Evolutionary conservation across 140 eudicot species (phyloP), one percentile per base, ranked within the genome.

Genomic region (Cichorium intybus): DNA sequence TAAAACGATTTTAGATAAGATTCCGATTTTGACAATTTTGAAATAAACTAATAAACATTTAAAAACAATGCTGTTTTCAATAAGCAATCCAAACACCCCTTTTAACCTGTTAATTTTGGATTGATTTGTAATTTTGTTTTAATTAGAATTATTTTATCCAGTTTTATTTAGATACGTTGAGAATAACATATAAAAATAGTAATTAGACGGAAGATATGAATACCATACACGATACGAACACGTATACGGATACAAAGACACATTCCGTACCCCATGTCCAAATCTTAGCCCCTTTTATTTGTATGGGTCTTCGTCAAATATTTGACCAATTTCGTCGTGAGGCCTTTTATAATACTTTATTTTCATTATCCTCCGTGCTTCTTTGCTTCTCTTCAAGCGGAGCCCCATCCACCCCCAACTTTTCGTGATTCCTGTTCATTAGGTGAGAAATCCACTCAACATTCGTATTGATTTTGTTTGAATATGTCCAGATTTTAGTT

Each of bases 341-440:
- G n/a, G 18, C 29, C 58, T n/a, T 23, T 52, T 20, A 14, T 43
- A 58, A 58, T 57, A 58, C 20, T 20, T 34, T 46, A 27, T 47
- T 18, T 26, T 48, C 59, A 29, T 64, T 64, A 29, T 59, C 65
- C 48, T 24, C 49, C 49, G 49, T 18, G 64, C 69, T 48, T 61
- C 67, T 63, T 63, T 41, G 69, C 46, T 62, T 62, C 68, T 35
- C 24, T 48, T 64, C 70, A 20, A 64, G 58, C 70, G 22, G 43
- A 62, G 68, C 26, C 29, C 45, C 69, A 45, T 63, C 28, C 20
- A 26, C 20, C 47, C 41, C 24, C 63, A 9, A 28, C 16, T 57
- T 31, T 39, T 60, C 23, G 54, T n/a, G 22, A 61, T 43, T 43
- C 49, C 49, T 14, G 8, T 43, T 43, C 16, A 9, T 53, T 53